Evolutionary conservation across 2,329 filamentous ascomycete species (phyloP), one percentile per base, ranked within the genome.

Genomic region (Trichophyton verrucosum): DNA sequence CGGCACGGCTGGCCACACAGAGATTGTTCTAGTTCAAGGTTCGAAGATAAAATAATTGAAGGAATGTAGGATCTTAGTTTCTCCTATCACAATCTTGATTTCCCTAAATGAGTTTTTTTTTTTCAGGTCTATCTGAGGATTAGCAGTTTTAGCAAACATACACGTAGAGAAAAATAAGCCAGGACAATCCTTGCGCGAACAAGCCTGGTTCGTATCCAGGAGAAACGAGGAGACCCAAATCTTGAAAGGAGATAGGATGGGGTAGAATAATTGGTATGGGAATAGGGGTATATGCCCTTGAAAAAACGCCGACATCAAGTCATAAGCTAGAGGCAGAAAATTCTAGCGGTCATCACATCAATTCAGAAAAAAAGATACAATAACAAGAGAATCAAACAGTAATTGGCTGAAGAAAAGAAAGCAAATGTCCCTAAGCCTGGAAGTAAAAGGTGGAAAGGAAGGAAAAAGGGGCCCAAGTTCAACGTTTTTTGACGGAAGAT

Each of bases 91-190:
- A 36, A n/a, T 55, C 49, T 55, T 55, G 49, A 36, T 55, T 55
- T 55, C 49, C 49, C 49, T 55, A 55, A 55, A 55, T 55, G 49
- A 55, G 49, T 55, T 55, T 55, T 36, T 36, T 36, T 9, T 36
- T 49, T 49, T 49, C n/a, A 15, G 49, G 24, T 55, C 49, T 55
- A 55, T 55, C 17, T 55, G 49, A 53, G 22, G 49, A 33, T 27
- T 15, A 33, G 27, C 13, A 55, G 27, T n/a, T 44, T 17, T 13
- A 33, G 49, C 30, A 55, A 36, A 55, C 49, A 55, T 55, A 3
- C 49, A 36, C 36, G 24, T 27, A 20, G 49, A 36, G 30, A 55
- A 33, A 6, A 55, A 36, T 36, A 36, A 36, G 7, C 49, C 49
- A 55, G 49, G 49, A 55, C 49, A 55, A 55, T 33, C 49, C 49